Evolutionary conservation across 108 stramenopile genomes (phyloP).

Genomic region (Cyclotella kingstonii): DNA sequence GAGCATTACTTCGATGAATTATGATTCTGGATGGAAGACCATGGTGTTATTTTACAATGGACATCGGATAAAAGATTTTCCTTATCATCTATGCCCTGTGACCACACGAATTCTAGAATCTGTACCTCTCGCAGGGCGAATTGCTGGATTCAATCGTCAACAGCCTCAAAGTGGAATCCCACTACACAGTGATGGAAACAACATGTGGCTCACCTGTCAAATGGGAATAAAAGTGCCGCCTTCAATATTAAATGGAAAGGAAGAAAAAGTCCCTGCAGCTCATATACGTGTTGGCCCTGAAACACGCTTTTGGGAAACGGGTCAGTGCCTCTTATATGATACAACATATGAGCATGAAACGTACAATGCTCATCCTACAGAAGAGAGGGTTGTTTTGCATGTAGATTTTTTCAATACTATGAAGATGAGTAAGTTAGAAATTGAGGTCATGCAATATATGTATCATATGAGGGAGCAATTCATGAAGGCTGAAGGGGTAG

Average conservation of each 20-base stretch:
- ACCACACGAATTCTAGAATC: slow-evolving; percentile 77
- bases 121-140: slow-evolving; percentile 80
- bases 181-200: slow-evolving; percentile 81
- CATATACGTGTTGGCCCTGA: slow-evolving; percentile 79
- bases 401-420: slow-evolving; percentile 88
- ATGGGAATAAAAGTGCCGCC: slow-evolving; percentile 70
- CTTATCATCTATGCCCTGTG: slow-evolving; percentile 81
- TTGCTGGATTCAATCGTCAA: slow-evolving; percentile 86
- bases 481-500: slow-evolving; percentile 85
- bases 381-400: slow-evolving; percentile 85
- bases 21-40: slow-evolving; percentile 84
- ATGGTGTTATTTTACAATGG: slow-evolving; percentile 84
- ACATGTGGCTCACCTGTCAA: slow-evolving; percentile 90
- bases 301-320: slow-evolving; percentile 62
- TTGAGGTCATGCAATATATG: slow-evolving; percentile 82
- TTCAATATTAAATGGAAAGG: slow-evolving; percentile 21
- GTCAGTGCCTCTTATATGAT: slow-evolving; percentile 79
- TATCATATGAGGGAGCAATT: slow-evolving; percentile 83
- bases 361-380: slow-evolving; percentile 59
- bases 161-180: slow-evolving; percentile 76
- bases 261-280: slow-evolving; percentile 36
- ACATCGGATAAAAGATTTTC: slow-evolving; percentile 81
- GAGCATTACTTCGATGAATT: slow-evolving; percentile 86
- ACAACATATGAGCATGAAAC: slow-evolving; percentile 88
- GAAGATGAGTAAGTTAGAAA: slow-evolving; percentile 71